Conservation (phyloP, 352 stramenopile genomes). For the Globisporangium radiosum region DNA sequence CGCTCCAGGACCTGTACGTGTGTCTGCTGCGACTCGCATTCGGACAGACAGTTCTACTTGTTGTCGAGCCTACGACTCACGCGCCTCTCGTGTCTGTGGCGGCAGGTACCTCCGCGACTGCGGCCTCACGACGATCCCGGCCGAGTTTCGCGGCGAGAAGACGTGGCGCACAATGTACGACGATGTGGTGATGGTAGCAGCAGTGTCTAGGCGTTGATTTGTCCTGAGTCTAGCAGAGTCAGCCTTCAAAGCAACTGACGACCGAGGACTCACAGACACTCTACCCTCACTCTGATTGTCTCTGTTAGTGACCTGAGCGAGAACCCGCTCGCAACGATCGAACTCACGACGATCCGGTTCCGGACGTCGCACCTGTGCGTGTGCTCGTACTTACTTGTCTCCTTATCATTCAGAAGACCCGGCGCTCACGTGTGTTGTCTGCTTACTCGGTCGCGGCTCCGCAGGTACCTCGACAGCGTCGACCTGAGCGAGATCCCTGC, state of each 20-base stretch:
- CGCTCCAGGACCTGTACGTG: conserved; percentile 11
- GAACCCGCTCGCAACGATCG: conserved; percentile 9
- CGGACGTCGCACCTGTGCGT: conserved; percentile 11
- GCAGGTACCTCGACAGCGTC: conserved; percentile 10
- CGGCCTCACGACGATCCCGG: conserved; percentile 4
- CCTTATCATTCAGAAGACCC: not conserved
- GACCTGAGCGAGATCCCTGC: conserved; percentile 8
- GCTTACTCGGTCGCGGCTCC: not conserved
- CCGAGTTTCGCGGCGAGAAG: conserved; percentile 15
- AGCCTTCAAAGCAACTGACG: too few species aligned
- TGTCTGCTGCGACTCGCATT: not conserved
- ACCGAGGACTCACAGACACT: not conserved
- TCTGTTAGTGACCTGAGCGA: conserved; percentile 11
- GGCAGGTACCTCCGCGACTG: conserved; percentile 10
- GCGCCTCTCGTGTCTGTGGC: not conserved
- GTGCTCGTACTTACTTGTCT: not conserved
- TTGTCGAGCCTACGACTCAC: not conserved
- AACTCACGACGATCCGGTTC: conserved; percentile 11
- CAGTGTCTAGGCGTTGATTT: too few species aligned
- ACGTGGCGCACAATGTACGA: conserved; percentile 12
- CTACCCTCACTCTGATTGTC: not conserved
- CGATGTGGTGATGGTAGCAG: not conserved
- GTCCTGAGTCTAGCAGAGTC: too few species aligned
- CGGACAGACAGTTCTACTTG: not conserved
- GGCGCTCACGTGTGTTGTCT: not conserved